phyloP scores from a whole-genome alignment of 2,329 filamentous ascomycete species.

The Pochonia chlamydosporia region DNA sequence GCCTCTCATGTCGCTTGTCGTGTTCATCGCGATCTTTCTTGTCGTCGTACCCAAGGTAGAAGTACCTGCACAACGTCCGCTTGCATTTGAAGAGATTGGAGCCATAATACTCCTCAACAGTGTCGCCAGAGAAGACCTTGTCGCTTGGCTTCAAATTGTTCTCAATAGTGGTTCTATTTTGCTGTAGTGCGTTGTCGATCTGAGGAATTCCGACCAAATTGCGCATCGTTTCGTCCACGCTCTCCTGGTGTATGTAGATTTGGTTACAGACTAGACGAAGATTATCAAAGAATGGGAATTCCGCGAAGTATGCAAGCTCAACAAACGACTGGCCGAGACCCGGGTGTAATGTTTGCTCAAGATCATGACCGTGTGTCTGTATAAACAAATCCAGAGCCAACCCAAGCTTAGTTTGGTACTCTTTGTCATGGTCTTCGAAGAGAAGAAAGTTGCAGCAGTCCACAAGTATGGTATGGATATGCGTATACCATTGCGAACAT shows the following conservation, averaged over 20 bases:
- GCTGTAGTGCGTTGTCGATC: neutral
- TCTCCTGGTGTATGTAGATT: neutral
- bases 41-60: conserved; percentile 34
- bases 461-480: neutral
- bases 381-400: too few relatives aligned
- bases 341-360: too few relatives aligned
- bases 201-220: neutral
- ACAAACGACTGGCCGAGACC: too few relatives aligned
- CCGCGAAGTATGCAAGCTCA: too few relatives aligned
- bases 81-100: conserved; percentile 33
- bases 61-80: conserved; percentile 34
- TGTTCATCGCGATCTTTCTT: conserved; percentile 26
- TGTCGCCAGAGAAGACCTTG: conserved; percentile 19
- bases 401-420: too few relatives aligned
- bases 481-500: neutral
- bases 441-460: conserved; percentile 6
- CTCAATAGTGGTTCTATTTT: neutral
- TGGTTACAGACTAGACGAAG: neutral
- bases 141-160: conserved; percentile 2
- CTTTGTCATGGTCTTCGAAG: neutral
- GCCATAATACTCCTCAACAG: conserved; percentile 28
- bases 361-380: too few relatives aligned
- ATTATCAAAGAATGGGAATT: too few relatives aligned
- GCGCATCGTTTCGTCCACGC: neutral
- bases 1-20: conserved; percentile 31